Base-by-base conservation (phyloP, 495 filamentous ascomycete genomes). In the Talaromyces borbonicus region DNA sequence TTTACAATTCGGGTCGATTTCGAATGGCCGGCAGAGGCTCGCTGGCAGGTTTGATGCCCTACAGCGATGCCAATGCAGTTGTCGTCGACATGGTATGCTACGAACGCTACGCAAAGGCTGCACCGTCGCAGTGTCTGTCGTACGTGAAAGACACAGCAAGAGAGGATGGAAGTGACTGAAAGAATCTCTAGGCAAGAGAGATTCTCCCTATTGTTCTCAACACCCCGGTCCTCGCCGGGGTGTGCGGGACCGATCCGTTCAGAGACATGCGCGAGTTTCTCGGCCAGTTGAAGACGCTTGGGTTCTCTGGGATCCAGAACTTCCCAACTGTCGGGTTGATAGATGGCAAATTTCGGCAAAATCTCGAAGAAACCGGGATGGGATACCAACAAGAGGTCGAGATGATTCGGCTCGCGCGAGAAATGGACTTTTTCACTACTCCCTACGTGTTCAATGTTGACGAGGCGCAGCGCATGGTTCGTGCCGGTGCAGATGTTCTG, bases 1-100 rank as follows among this genome's bases (percentile, higher is more conserved):
- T 85, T 60, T 85, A 85, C 67, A 85, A 85, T 62, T 78, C 73
- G 27, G 83, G 81, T 1, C 74, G 81, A 19, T 87, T 81, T 62
- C 79, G 80, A 25, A 85, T 87, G 83, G 81, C 81, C 2, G 81
- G 81, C 1, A 64, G 75, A 16, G 81, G 81, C 1, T 83, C 79
- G 5, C 63, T 84, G n/a, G 80, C 81, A 0, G 83, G 81, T 0
- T 57, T 87, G 40, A 79, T 87, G 73, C 81, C 81, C 1, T 87
- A 83, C 61, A 76, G 79, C 6, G 79, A 86, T 55, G 81, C 81
- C 3, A 85, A 85, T 57, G 72, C 75, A 18, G 75, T 83, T 12
- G 80, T 84, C 0, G 56, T 83, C 1, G 76, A 81, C 14, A 85
- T 85, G 81, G 77, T 77, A 50, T n/a, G 49, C n/a, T n/a, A n/a